Evolutionary conservation across 2,329 filamentous ascomycete genomes (phyloP).

Genomic region (Achaetomium macrosporum): DNA sequence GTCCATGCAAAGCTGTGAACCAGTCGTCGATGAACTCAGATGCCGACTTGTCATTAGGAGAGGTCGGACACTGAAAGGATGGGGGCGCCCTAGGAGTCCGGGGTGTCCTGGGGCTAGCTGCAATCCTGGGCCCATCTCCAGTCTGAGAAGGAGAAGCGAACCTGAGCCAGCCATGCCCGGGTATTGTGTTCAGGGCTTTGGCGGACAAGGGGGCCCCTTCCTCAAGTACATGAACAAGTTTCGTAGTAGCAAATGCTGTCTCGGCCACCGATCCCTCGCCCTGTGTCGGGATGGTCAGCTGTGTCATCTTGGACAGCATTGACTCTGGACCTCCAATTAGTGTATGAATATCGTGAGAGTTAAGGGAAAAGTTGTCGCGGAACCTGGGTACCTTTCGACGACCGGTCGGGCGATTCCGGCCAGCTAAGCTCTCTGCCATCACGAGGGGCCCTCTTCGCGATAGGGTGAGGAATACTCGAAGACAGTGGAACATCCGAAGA

Average conservation of each 20-base stretch:
- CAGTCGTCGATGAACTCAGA: slow-evolving; percentile 20
- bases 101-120: background rate
- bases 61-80: background rate
- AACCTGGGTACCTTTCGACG: slow-evolving; percentile 31
- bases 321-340: slow-evolving; percentile 34
- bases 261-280: slow-evolving; percentile 30
- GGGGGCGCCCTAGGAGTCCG: background rate
- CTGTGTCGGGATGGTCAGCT: slow-evolving; percentile 24
- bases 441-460: background rate
- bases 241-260: slow-evolving; percentile 24
- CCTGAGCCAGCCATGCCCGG: slow-evolving; percentile 26
- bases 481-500: background rate
- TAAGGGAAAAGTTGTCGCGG: background rate
- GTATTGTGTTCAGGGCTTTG: slow-evolving; percentile 35
- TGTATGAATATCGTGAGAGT: background rate
- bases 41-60: slow-evolving; percentile 1
- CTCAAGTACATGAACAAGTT: slow-evolving; percentile 36
- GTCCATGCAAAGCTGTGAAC: slow-evolving; percentile 14
- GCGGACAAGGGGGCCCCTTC: slow-evolving; percentile 37
- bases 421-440: background rate
- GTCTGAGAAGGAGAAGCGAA: background rate
- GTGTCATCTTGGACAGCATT: slow-evolving; percentile 40
- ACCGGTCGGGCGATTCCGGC: slow-evolving; percentile 21
- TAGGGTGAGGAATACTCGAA: background rate
- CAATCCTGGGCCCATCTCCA: background rate